Percentiles rank a stretch among this genome's conserved stretches.
Evolutionary conservation across 108 stramenopile genomes (phyloP).

Genomic region (Hondaea fermentalgiana): DNA sequence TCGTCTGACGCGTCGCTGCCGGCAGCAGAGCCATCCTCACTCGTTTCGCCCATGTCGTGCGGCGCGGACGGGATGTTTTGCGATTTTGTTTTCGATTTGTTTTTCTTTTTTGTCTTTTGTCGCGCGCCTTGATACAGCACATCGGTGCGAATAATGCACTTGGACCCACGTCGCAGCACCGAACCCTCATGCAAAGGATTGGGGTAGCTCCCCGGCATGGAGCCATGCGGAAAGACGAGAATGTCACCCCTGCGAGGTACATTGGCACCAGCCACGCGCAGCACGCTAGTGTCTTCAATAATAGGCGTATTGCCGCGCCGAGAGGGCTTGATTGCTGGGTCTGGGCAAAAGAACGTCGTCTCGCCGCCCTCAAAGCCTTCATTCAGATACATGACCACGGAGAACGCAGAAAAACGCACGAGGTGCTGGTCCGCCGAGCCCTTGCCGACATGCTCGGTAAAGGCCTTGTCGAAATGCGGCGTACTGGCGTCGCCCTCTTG

Average conservation of each 20-base stretch:
- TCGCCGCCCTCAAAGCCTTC: constrained; percentile 72
- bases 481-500: not conserved
- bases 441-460: not conserved
- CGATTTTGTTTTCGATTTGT: not conserved
- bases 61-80: too few relatives aligned
- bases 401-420: constrained; percentile 49
- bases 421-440: not conserved
- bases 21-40: too few relatives aligned
- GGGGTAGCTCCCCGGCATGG: not conserved
- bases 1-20: too few relatives aligned
- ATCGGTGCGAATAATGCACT: not conserved
- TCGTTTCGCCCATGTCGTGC: too few relatives aligned
- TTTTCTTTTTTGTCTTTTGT: not conserved
- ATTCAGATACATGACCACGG: constrained; percentile 71
- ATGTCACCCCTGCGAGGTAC: not conserved
- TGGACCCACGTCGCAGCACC: not conserved
- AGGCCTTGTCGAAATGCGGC: not conserved
- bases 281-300: not conserved
- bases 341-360: constrained; percentile 61
- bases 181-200: not conserved
- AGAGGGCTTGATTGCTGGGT: not conserved
- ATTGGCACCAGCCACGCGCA: not conserved
- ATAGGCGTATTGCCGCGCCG: not conserved
- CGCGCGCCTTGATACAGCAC: not conserved
- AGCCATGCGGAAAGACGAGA: not conserved